phyloP scores from a whole-genome alignment of 768 basidiomycete species.

The Pleurotus sapidus region DNA sequence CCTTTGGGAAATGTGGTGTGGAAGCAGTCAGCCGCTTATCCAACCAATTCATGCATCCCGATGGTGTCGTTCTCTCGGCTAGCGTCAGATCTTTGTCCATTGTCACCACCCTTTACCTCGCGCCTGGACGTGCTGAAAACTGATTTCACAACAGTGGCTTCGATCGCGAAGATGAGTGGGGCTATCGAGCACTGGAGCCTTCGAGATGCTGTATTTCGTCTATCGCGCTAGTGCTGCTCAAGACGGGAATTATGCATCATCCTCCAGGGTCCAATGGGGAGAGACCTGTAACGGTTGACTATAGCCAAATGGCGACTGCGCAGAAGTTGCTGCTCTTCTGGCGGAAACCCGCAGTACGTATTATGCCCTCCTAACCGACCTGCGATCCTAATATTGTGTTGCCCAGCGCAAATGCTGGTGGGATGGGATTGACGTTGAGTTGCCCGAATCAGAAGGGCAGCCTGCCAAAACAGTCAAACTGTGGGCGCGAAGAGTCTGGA shows the following conservation, averaged over 20 bases:
- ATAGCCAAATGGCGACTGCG: conserved; percentile 92
- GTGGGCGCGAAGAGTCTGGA: conserved; percentile 98
- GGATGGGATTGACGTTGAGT: conserved; percentile 92
- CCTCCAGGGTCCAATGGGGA: conserved; percentile 44
- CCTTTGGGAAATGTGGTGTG: no score
- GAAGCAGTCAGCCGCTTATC: no score
- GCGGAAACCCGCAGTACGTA: conserved; percentile 96
- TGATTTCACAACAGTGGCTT: conserved; percentile 67
- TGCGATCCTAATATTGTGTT: conserved; percentile 9
- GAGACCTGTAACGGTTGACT: conserved; percentile 79
- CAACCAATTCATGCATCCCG: no score
- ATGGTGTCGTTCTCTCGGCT: background rate
- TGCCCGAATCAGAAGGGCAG: conserved; percentile 56
- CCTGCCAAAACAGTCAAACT: conserved; percentile 70
- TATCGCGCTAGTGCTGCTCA: conserved; percentile 94
- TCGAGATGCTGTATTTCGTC: conserved; percentile 97
- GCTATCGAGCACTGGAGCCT: conserved; percentile 93
- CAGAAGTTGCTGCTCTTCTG: conserved; percentile 97
- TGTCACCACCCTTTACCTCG: conserved; percentile 5
- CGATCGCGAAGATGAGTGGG: conserved; percentile 97
- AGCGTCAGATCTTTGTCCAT: background rate
- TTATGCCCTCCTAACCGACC: conserved; percentile 17
- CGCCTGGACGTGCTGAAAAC: conserved; percentile 1
- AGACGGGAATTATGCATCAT: conserved; percentile 90
- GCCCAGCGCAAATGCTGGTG: conserved; percentile 98